A percentile compares a stretch with the other conserved stretches of the same genome.
Evolutionary conservation across 768 basidiomycete species (phyloP).

Genomic region (Leccinum olivaceopallidum): DNA sequence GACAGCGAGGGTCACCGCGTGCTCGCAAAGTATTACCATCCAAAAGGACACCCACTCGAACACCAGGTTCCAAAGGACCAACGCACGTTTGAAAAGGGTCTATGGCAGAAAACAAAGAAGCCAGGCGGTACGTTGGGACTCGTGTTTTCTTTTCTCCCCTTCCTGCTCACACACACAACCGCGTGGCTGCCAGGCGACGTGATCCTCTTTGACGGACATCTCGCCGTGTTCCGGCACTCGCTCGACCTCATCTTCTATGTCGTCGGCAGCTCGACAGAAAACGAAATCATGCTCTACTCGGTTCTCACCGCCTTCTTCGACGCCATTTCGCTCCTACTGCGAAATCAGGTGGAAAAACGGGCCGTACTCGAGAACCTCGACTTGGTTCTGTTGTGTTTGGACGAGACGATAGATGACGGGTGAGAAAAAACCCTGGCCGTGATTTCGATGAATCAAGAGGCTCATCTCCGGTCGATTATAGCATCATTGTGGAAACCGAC

Average conservation of each 20-base stretch:
- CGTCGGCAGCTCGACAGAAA: constrained; percentile 82
- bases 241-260: constrained; percentile 96
- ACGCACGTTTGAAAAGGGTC: constrained; percentile 90
- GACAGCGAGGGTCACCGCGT: constrained; percentile 96
- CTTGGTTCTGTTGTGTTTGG: constrained; percentile 86
- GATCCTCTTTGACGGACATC: constrained; percentile 84
- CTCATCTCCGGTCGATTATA: constrained; percentile 35
- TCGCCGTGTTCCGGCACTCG: constrained; percentile 93
- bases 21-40: constrained; percentile 91
- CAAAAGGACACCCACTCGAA: constrained; percentile 54
- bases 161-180: neutral
- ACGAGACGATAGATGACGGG: constrained; percentile 99
- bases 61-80: constrained; percentile 75
- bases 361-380: constrained; percentile 94
- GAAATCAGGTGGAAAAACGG: constrained; percentile 94
- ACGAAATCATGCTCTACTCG: constrained; percentile 94
- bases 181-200: constrained; percentile 70
- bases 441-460: neutral
- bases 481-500: constrained; percentile 97
- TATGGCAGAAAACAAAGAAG: constrained; percentile 96
- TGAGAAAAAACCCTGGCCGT: constrained; percentile 38
- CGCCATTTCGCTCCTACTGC: constrained; percentile 79
- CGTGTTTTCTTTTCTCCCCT: neutral
- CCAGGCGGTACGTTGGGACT: constrained; percentile 65
- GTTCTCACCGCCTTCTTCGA: constrained; percentile 85